Base-by-base conservation (phyloP, 1,284 basidiomycete genomes). In the Malassezia dermatis region DNA sequence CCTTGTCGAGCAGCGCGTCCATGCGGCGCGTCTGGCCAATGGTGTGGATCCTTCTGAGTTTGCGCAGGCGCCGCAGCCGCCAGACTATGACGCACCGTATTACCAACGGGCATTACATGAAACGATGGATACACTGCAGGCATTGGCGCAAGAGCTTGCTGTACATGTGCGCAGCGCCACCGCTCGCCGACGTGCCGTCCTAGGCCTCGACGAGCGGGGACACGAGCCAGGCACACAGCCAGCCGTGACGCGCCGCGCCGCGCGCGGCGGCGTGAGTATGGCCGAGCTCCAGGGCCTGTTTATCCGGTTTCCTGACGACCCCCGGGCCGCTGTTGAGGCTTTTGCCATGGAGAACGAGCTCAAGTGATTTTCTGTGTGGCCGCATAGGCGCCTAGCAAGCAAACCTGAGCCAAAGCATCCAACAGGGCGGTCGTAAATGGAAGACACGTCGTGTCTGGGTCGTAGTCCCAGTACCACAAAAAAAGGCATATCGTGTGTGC, bases 361-460 rank as follows among this genome's bases (percentile, higher is more conserved):
- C 34, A 28, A 17, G 41, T 35, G 24, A 49, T 35, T 15, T 55
- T 53, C 4, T 71, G 75, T 15, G 78, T 78, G 11, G 77, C 52
- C 44, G 77, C 73, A 61, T 76, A 81, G n/a, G 77, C 76, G 35
- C 75, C 44, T 3, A 76, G 74, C 31, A 96, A 82, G 17, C 94
- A 76, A 8, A 86, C 75, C 75, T 95, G 90, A 8, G 89, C 89
- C n/a, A 88, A 76, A 44, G 95, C 83, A 74, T 98, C 93, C 76
- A 95, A 84, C 32, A 89, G 73, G 0, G 89, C 86, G 1, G 87
- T 89, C 62, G 94, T 88, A 34, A 93, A 82, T 2, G 93, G 93
- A 17, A 96, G 78, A 2, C 89, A 89, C 75, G 95, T 94, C 76
- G 86, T 86, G 44, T 75, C 73, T 11, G 93, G 93, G 73, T 96